Percentiles rank a stretch among this genome's conserved stretches.
phyloP scores from a whole-genome alignment of 2,329 filamentous ascomycete genomes.

The Penicillium brevicompactum region DNA sequence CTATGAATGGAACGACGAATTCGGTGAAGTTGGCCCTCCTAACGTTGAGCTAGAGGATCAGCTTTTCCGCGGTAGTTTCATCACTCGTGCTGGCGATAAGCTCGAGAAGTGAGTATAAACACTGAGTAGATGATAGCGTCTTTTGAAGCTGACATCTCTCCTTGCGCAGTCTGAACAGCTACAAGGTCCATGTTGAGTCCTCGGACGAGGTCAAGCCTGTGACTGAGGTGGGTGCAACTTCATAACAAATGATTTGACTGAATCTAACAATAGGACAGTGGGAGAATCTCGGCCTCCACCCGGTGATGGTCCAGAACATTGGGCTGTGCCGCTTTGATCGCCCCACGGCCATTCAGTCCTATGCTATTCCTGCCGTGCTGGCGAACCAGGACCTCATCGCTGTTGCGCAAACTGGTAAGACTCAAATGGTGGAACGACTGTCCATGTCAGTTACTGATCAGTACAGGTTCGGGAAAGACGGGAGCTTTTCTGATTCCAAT shows the following conservation, averaged over 20 bases:
- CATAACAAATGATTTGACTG: not conserved
- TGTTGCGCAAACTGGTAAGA: conserved; percentile 86
- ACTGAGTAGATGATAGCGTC: too few relatives aligned
- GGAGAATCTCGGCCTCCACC: conserved; percentile 78
- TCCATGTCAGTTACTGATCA: conserved; percentile 6
- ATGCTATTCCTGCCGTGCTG: conserved; percentile 77
- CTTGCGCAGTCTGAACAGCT: conserved; percentile 12
- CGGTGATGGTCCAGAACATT: conserved; percentile 78
- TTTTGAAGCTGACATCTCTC: not conserved
- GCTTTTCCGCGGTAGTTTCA: conserved; percentile 66
- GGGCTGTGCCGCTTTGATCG: conserved; percentile 67
- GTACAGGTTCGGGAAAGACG: conserved; percentile 91
- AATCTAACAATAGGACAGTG: conserved; percentile 55
- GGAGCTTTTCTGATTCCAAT: conserved; percentile 89
- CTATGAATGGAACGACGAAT: conserved; percentile 85
- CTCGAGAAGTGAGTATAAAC: conserved; percentile 60
- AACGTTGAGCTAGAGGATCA: conserved; percentile 70
- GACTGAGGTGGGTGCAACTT: conserved; percentile 7
- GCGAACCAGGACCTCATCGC: conserved; percentile 80
- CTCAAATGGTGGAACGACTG: not conserved
- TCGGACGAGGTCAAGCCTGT: conserved; percentile 8
- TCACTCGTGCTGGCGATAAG: conserved; percentile 59
- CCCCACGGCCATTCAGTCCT: conserved; percentile 87
- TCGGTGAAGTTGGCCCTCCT: conserved; percentile 78
- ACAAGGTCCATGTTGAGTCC: conserved; percentile 13